Conservation (phyloP, 2,329 filamentous ascomycete species). For the Neofusicoccum ribis region DNA sequence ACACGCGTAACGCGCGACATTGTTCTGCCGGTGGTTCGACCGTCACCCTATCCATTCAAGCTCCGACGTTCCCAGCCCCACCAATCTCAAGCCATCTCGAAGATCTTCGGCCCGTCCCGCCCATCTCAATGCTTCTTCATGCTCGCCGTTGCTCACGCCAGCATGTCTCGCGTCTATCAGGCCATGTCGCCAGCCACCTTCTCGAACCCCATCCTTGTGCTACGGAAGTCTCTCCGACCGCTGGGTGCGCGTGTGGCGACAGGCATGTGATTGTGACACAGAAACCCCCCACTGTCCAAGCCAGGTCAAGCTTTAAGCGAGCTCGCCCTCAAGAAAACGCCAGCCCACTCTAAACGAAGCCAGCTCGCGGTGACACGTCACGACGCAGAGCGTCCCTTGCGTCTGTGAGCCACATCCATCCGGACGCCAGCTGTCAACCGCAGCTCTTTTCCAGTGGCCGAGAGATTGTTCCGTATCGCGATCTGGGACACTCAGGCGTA, state of each 20-base stretch:
- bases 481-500: no score
- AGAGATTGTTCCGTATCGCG: no score
- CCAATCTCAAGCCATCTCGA: conserved; percentile 6
- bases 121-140: conserved; percentile 16
- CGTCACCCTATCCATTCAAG: background rate
- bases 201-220: background rate
- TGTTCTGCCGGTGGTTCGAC: conserved; percentile 7
- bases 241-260: background rate
- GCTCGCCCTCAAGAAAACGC: no score
- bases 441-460: no score
- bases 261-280: no score
- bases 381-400: no score
- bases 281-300: no score
- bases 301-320: no score
- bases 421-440: no score
- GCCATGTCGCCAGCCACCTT: background rate
- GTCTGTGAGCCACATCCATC: no score
- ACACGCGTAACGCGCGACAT: background rate
- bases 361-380: no score
- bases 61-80: background rate
- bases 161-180: conserved; percentile 7
- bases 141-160: background rate
- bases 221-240: background rate
- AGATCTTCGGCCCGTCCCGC: conserved; percentile 15
- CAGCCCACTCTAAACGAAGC: no score